phyloP scores from a whole-genome alignment of 1,284 basidiomycete genomes.

The Ceratobasidium sp. region DNA sequence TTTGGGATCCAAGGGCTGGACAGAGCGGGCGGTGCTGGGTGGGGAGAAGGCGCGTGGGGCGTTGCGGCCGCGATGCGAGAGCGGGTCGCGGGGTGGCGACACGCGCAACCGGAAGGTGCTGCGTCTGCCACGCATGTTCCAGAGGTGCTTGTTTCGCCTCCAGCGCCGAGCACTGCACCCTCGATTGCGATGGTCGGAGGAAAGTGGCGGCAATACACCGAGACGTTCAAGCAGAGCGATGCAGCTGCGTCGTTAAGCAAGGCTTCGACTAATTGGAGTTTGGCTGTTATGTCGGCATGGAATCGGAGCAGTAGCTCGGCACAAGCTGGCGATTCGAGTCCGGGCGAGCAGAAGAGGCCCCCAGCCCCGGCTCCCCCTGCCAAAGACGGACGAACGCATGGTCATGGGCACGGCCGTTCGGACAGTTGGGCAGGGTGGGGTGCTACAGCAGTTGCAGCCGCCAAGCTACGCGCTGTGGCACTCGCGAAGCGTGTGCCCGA shows the following conservation, averaged over 20 bases:
- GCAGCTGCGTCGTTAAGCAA: constrained; percentile 43
- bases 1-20: constrained; percentile 18
- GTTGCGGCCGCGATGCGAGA: constrained; percentile 29
- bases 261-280: constrained; percentile 44
- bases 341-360: not conserved
- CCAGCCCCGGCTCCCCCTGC: constrained; percentile 10
- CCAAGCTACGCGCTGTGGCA: constrained; percentile 36
- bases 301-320: constrained; percentile 25
- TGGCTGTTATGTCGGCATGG: constrained; percentile 44
- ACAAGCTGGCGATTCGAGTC: not conserved
- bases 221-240: constrained; percentile 44
- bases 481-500: constrained; percentile 17
- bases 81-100: constrained; percentile 29
- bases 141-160: constrained; percentile 25
- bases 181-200: constrained; percentile 27
- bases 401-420: constrained; percentile 21
- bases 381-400: constrained; percentile 26
- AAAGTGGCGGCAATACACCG: constrained; percentile 34
- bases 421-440: constrained; percentile 43
- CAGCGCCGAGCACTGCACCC: constrained; percentile 14
- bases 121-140: constrained; percentile 17
- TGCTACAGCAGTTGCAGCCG: constrained; percentile 35
- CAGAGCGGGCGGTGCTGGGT: constrained; percentile 3
- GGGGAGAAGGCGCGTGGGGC: constrained; percentile 19
- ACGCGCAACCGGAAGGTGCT: constrained; percentile 6